phyloP scores from a whole-genome alignment of 1,284 basidiomycete species.

The Puccinia hordei region DNA sequence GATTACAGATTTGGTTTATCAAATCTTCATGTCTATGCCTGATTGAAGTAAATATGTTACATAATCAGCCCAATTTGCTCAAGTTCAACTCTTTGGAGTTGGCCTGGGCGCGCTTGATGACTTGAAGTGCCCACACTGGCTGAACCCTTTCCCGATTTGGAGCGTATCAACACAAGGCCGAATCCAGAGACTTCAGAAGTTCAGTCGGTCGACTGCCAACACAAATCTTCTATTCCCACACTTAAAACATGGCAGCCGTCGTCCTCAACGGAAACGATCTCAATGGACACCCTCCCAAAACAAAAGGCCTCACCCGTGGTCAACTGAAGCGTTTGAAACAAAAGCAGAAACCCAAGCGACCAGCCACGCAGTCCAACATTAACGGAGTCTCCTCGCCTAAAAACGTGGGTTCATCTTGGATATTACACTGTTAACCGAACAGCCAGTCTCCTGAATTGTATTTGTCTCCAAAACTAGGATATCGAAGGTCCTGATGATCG shows the following conservation, averaged over 20 bases:
- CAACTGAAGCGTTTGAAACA: constrained; percentile 58
- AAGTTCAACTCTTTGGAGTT: too few relatives aligned
- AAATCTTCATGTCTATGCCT: too few relatives aligned
- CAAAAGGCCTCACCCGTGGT: constrained; percentile 53
- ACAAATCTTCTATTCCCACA: too few relatives aligned
- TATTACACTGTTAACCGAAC: neutral
- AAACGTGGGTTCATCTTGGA: neutral
- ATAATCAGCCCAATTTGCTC: too few relatives aligned
- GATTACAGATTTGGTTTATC: too few relatives aligned
- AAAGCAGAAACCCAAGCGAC: constrained; percentile 54
- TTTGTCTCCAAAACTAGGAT: neutral
- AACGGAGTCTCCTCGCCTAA: constrained; percentile 2
- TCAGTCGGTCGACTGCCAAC: too few relatives aligned
- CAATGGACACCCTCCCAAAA: neutral
- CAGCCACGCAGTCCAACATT: neutral
- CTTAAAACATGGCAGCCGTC: constrained; percentile 5
- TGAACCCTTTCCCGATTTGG: too few relatives aligned
- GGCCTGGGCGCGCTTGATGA: too few relatives aligned
- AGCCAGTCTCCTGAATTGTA: neutral
- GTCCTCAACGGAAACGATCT: constrained; percentile 10
- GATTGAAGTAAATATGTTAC: too few relatives aligned
- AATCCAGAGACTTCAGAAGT: too few relatives aligned
- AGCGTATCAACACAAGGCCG: too few relatives aligned
- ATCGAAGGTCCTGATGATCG: neutral
- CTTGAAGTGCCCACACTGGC: too few relatives aligned